Conservation (phyloP, 1,139 yeast species). For the Pichia sp. region DNA sequence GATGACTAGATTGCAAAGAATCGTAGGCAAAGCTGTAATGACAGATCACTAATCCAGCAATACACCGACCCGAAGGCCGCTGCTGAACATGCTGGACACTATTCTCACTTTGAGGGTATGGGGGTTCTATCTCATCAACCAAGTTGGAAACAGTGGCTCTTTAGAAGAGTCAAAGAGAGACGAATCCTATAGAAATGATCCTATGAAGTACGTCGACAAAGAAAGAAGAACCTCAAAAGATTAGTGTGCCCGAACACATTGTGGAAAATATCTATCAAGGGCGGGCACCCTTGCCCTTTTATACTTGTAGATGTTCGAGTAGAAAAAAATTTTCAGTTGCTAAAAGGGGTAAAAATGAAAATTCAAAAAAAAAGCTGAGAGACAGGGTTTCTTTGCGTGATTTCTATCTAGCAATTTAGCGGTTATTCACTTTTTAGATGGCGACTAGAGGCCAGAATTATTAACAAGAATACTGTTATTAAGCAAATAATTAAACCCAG, state of each 20-base stretch:
- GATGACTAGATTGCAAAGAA: slow-evolving; percentile 82
- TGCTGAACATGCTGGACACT: slow-evolving; percentile 29
- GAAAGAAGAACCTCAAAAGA: slow-evolving; percentile 3
- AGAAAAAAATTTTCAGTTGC: neutral
- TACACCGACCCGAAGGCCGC: neutral
- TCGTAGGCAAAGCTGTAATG: slow-evolving; percentile 62
- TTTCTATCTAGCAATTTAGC: too few species aligned
- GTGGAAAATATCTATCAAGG: neutral
- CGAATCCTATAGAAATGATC: slow-evolving; percentile 99
- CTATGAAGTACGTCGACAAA: slow-evolving; percentile 58
- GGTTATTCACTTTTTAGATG: too few species aligned
- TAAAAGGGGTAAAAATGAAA: neutral
- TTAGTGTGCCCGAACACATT: neutral
- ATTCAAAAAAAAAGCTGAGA: neutral
- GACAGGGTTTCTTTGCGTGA: neutral
- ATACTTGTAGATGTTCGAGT: neutral
- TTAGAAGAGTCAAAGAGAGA: slow-evolving; percentile 99
- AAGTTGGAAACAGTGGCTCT: slow-evolving; percentile 99
- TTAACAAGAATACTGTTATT: neutral
- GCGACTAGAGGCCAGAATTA: neutral
- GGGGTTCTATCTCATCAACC: slow-evolving; percentile 98
- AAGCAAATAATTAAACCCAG: slow-evolving; percentile 6
- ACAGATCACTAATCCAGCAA: slow-evolving; percentile 9
- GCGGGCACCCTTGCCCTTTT: slow-evolving; percentile 3
- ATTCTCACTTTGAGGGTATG: slow-evolving; percentile 87